These are phyloP conservation scores for Pleurotus cornucopiae DNA, from an alignment of 768 basidiomycete species.

Conservation along the genomic window DNA sequence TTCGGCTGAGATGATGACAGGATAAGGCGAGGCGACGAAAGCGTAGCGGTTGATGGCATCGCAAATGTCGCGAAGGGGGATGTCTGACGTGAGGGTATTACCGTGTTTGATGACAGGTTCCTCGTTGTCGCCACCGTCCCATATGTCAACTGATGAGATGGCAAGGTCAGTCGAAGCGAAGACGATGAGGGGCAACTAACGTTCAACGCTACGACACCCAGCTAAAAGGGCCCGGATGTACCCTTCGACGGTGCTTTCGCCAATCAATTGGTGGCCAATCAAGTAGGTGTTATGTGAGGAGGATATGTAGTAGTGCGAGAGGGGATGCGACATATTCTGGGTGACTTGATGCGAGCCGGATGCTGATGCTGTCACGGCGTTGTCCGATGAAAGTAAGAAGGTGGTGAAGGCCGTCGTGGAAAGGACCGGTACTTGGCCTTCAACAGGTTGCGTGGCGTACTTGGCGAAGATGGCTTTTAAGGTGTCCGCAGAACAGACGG, in stretches of 20 bases:
- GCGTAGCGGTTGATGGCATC: constrained; percentile 85
- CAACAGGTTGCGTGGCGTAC: constrained; percentile 20
- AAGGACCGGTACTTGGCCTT: constrained; percentile 21
- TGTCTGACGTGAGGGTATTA: constrained; percentile 81
- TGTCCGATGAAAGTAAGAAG: constrained; percentile 80
- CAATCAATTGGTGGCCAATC: constrained; percentile 81
- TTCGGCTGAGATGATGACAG: constrained; percentile 91
- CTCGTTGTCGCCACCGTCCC: constrained; percentile 89
- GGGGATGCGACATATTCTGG: constrained; percentile 85
- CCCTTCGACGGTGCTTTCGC: constrained; percentile 85
- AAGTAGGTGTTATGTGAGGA: constrained; percentile 93
- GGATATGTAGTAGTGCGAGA: constrained; percentile 85
- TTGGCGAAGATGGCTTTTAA: constrained; percentile 31
- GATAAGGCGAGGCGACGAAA: constrained; percentile 87
- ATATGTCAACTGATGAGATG: constrained; percentile 75
- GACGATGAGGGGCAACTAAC: constrained; percentile 37
- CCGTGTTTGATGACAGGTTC: constrained; percentile 90
- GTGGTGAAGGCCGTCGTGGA: constrained; percentile 65
- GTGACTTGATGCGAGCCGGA: constrained; percentile 30
- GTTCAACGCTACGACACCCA: constrained; percentile 89
- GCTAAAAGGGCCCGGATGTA: constrained; percentile 90
- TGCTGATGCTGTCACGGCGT: constrained; percentile 45
- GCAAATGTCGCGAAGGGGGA: constrained; percentile 77
- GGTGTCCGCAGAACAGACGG: constrained; percentile 25
- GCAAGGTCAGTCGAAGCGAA: background rate